A percentile compares a stretch with the other conserved stretches of the same genome.
phyloP scores from a whole-genome alignment of 176 grass and related monocot genomes.

The Musa itinerans region DNA sequence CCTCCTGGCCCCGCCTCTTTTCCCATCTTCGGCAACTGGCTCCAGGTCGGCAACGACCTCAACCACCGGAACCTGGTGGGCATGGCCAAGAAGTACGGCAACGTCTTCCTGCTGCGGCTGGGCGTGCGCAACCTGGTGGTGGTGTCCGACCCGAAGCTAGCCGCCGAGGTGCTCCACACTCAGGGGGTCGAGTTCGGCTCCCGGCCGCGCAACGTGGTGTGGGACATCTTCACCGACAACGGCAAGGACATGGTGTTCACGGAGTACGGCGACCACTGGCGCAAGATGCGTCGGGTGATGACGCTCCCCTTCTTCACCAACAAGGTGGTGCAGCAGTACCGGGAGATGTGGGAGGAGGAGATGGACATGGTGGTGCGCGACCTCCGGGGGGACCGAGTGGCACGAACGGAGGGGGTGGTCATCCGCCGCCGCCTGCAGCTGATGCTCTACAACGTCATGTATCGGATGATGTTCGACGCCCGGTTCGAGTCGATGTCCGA shows the following conservation, averaged over 20 bases:
- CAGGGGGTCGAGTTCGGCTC: conserved; percentile 23
- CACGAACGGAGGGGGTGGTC: conserved; percentile 1
- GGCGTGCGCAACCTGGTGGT: conserved; percentile 14
- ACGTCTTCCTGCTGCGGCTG: conserved; percentile 13
- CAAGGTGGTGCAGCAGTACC: conserved; percentile 22
- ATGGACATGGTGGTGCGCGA: conserved; percentile 6
- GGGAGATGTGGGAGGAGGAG: conserved; percentile 20
- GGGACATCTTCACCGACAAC: conserved; percentile 16
- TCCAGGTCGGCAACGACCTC: conserved; percentile 21
- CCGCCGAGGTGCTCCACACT: conserved; percentile 19
- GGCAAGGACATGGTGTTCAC: conserved; percentile 23
- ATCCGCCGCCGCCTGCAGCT: conserved; percentile 17
- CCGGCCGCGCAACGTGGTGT: conserved; percentile 23
- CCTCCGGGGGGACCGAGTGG: neutral
- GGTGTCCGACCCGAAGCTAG: conserved; percentile 20
- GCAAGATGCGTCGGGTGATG: conserved; percentile 21
- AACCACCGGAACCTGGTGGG: conserved; percentile 13
- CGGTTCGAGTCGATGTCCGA: conserved; percentile 11
- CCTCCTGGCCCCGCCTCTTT: conserved; percentile 4
- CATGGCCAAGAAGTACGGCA: conserved; percentile 14
- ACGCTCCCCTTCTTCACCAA: conserved; percentile 25
- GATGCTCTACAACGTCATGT: conserved; percentile 25
- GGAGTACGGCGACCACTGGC: conserved; percentile 25
- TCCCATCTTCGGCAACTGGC: conserved; percentile 16
- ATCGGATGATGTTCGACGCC: conserved; percentile 22